phyloP scores from a whole-genome alignment of 106 monocot species.

The Amphibolis antarctica region DNA sequence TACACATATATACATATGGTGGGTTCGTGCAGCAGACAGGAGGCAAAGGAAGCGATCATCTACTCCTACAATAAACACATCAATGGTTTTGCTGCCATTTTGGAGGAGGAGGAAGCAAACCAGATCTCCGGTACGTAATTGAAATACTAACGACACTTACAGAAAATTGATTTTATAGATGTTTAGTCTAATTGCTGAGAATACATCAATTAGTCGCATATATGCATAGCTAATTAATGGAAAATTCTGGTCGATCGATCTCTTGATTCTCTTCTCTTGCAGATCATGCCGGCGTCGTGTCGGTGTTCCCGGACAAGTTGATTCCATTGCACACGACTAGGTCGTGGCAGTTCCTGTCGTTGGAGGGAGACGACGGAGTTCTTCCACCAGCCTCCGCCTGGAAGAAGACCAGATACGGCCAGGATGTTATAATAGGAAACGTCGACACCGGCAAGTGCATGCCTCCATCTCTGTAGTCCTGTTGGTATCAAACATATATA shows the following conservation, averaged over 20 bases:
- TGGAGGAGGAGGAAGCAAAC: slow-evolving; percentile 40
- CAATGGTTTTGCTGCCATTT: slow-evolving; percentile 66
- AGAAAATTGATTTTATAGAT: too few species aligned
- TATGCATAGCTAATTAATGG: too few species aligned
- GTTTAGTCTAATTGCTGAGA: too few species aligned
- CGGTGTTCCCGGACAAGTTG: slow-evolving; percentile 40
- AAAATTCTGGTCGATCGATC: too few species aligned
- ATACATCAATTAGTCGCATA: too few species aligned
- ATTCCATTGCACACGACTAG: slow-evolving; percentile 50
- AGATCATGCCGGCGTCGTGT: slow-evolving; percentile 38
- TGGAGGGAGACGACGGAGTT: slow-evolving; percentile 20
- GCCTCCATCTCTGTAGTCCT: too few species aligned
- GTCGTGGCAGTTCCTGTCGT: slow-evolving; percentile 53
- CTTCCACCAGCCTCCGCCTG: slow-evolving; percentile 38
- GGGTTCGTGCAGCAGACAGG: slow-evolving; percentile 31
- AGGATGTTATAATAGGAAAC: slow-evolving; percentile 30
- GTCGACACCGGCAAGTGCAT: slow-evolving; percentile 16
- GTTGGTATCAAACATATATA: too few species aligned
- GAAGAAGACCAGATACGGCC: slow-evolving; percentile 50
- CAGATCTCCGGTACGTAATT: slow-evolving; percentile 38
- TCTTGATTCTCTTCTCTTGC: background rate
- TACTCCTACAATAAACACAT: slow-evolving; percentile 59
- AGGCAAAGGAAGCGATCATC: slow-evolving; percentile 46
- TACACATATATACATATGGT: background rate
- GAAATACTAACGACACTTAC: too few species aligned